A percentile compares a stretch with the other conserved stretches of the same genome.
These are phyloP conservation scores for Salix exigua DNA, from an alignment of 345 rosid species.

Conservation along the genomic window DNA sequence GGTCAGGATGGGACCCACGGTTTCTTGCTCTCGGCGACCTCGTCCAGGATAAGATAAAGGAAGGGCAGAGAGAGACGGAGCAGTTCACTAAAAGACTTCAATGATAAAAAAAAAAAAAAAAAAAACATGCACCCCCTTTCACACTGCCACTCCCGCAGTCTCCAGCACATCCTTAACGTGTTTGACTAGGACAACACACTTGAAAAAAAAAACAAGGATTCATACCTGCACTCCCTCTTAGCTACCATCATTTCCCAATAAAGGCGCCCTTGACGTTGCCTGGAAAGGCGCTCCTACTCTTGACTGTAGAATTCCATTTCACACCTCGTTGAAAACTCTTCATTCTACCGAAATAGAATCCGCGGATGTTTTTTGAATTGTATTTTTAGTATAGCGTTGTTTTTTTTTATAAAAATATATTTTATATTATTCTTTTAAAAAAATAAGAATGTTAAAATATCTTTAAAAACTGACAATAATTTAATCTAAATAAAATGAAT, in stretches of 20 bases:
- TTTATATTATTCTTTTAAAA: too few species aligned
- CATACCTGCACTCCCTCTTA: neutral
- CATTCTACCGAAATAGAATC: too few species aligned
- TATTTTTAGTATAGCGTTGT: too few species aligned
- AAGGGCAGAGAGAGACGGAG: neutral
- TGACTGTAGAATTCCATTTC: neutral
- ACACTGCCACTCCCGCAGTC: neutral
- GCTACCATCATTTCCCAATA: neutral
- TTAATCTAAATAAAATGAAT: too few species aligned
- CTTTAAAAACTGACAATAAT: too few species aligned
- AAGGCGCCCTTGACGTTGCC: neutral
- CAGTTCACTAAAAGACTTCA: neutral
- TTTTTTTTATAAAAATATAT: too few species aligned
- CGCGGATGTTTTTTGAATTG: too few species aligned
- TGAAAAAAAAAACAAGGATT: neutral
- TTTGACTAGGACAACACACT: neutral
- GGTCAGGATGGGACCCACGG: neutral
- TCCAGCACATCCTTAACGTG: neutral
- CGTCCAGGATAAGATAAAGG: neutral
- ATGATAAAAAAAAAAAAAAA: too few species aligned
- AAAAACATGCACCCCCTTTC: too few species aligned
- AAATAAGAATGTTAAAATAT: too few species aligned
- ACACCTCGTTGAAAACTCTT: neutral
- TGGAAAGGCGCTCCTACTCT: neutral
- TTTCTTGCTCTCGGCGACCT: neutral